Base-by-base conservation (phyloP, 768 basidiomycete genomes). In the Gyrodon lividus region DNA sequence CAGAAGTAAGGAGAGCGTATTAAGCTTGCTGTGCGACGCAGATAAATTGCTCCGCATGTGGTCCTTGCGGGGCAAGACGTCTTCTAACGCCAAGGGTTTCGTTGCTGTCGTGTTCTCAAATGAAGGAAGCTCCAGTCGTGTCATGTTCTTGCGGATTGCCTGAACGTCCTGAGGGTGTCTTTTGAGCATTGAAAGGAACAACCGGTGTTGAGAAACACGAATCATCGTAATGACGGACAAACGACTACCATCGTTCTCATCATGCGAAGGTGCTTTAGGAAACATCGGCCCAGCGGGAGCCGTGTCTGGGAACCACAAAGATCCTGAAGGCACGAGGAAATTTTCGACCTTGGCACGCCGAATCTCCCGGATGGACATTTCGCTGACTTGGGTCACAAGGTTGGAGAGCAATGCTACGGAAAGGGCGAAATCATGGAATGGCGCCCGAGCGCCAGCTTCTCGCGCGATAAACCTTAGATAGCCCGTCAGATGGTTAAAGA, bases 401-500 rank as follows among this genome's bases (percentile, higher is more conserved):
- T 75, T 75, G 4, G 86, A 74, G 28, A 90, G 68, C n/a, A 84
- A 61, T 1, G 87, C 81, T 6, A 84, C 65, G 10, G 74, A 69
- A 48, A 77, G 74, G 5, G 81, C 79, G 62, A 82, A 86, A 33
- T 77, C 75, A 24, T 69, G 67, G 14, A 87, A 69, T 10, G 78
- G 64, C 34, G 80, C 73, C 1, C 60, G 49, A 9, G 67, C 64
- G 1, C 78, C 78, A 5, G 67, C 54, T 39, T 80, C 73, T 31
- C 77, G 75, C 19, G 81, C 68, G 30, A 73, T 58, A 43, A 71
- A 69, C 61, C 86, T 87, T 56, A 92, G 64, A 50, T 82, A 84
- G 1, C 89, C 88, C 10, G 82, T 77, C 6, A 90, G 65, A 58
- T 84, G 78, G 60, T 88, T 89, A 71, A 89, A 84, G 17, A 87